Evolutionary conservation across 2,329 filamentous ascomycete genomes (phyloP).

Genomic region (Sclerotinia minor): DNA sequence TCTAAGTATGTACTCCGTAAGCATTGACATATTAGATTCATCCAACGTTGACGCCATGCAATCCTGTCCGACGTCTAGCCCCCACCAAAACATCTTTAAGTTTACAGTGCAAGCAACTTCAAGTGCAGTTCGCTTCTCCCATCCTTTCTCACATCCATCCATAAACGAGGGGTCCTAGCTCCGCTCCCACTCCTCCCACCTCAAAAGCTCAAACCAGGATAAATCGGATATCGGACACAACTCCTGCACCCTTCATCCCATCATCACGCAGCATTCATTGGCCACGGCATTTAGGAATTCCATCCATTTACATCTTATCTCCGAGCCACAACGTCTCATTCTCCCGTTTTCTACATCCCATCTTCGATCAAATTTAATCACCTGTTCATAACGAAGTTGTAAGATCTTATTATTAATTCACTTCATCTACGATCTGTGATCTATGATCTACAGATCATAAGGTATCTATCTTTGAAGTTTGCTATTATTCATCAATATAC

Average conservation of each 20-base stretch:
- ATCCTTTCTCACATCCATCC: background rate
- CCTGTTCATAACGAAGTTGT: background rate
- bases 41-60: background rate
- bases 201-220: background rate
- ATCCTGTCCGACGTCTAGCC: background rate
- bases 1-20: background rate
- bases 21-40: background rate
- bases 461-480: too few relatives aligned
- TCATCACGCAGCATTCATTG: background rate
- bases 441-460: too few relatives aligned
- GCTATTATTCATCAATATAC: too few relatives aligned
- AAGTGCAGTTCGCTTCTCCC: constrained; percentile 19
- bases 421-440: background rate
- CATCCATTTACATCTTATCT: background rate
- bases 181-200: constrained; percentile 6
- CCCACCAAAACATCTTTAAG: background rate
- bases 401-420: background rate
- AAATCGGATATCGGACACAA: background rate
- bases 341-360: background rate
- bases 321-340: background rate
- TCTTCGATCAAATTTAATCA: background rate
- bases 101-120: too few relatives aligned
- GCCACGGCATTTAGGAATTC: background rate
- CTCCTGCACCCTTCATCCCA: background rate
- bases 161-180: constrained; percentile 7